A percentile compares a stretch with the other conserved stretches of the same genome.
These are phyloP conservation scores for Helenozyma baotianmanensis DNA, from an alignment of 805 yeast species.

Conservation along the genomic window DNA sequence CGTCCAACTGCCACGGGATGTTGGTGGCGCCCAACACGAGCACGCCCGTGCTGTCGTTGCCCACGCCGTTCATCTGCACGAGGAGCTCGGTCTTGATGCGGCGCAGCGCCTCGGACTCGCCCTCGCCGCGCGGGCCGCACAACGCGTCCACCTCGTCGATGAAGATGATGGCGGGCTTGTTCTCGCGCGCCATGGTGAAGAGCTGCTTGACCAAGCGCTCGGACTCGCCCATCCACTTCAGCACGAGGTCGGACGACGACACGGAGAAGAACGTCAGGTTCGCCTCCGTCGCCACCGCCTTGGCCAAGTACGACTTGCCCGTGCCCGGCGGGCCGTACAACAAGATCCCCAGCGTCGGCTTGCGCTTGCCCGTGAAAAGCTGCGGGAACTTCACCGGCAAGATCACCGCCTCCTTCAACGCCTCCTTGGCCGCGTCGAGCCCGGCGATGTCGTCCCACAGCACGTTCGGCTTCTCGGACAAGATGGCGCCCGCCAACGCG, in stretches of 20 bases:
- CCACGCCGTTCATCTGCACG: constrained; percentile 99
- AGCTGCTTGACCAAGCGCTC: constrained; percentile 94
- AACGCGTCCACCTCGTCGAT: constrained; percentile 98
- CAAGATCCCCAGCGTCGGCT: constrained; percentile 87
- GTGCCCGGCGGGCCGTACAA: constrained; percentile 81
- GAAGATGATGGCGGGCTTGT: constrained; percentile 91
- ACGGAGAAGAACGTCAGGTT: constrained; percentile 95
- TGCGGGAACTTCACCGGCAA: constrained; percentile 96
- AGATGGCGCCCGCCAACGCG: constrained; percentile 86
- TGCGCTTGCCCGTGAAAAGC: constrained; percentile 87
- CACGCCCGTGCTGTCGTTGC: constrained; percentile 89
- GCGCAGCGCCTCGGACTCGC: constrained; percentile 93
- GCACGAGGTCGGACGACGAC: constrained; percentile 91
- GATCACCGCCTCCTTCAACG: constrained; percentile 94
- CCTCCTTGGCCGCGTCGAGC: constrained; percentile 90
- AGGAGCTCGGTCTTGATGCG: constrained; percentile 93
- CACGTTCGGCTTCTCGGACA: constrained; percentile 88
- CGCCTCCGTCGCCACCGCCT: constrained; percentile 98
- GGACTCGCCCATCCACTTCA: constrained; percentile 99
- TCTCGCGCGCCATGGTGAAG: constrained; percentile 93
- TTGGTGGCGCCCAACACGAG: constrained; percentile 95
- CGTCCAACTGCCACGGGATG: constrained; percentile 98
- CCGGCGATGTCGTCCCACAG: constrained; percentile 97
- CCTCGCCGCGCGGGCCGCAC: constrained; percentile 97
- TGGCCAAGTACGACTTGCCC: constrained; percentile 94